A percentile compares a stretch with the other conserved stretches of the same genome.
These are phyloP conservation scores for Rhodotorula kratochvilovae DNA, from an alignment of 768 basidiomycete species.

Conservation along the genomic window DNA sequence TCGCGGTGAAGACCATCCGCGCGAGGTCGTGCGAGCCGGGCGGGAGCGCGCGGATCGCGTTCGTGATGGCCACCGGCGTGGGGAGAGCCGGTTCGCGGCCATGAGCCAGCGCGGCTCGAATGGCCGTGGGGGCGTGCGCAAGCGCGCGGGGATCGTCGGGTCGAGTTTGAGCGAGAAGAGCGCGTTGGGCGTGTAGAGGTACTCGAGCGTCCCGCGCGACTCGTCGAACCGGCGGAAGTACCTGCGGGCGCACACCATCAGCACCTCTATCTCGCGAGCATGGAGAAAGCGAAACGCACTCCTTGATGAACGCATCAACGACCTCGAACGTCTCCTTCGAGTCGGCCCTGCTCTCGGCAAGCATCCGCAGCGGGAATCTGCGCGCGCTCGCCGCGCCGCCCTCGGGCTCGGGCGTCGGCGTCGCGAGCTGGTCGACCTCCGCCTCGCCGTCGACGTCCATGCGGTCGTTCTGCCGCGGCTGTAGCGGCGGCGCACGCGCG, in stretches of 20 bases:
- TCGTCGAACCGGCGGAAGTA: constrained; percentile 33
- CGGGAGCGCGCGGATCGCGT: constrained; percentile 25
- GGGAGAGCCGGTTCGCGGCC: neutral
- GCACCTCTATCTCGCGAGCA: no score
- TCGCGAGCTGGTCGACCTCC: constrained; percentile 21
- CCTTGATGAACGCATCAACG: constrained; percentile 15
- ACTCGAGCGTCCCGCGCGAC: constrained; percentile 17
- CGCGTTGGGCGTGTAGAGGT: constrained; percentile 24
- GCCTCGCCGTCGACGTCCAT: constrained; percentile 9
- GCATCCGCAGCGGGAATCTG: constrained; percentile 14
- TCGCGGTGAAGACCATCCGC: constrained; percentile 4
- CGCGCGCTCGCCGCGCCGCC: neutral
- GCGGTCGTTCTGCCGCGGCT: no score
- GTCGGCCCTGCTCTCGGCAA: constrained; percentile 1
- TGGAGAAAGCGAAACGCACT: constrained; percentile 4
- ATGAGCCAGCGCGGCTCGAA: constrained; percentile 11
- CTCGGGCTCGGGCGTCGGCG: constrained; percentile 4
- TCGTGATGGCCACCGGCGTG: constrained; percentile 28
- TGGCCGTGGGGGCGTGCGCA: neutral
- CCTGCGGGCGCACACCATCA: constrained; percentile 3
- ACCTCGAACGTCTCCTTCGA: neutral
- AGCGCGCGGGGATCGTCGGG: constrained; percentile 7
- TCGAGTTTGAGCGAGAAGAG: constrained; percentile 27
- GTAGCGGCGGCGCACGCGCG: neutral
- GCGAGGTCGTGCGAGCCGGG: constrained; percentile 22